phyloP scores from a whole-genome alignment of 805 yeast genomes.

The Candida boleticola region DNA sequence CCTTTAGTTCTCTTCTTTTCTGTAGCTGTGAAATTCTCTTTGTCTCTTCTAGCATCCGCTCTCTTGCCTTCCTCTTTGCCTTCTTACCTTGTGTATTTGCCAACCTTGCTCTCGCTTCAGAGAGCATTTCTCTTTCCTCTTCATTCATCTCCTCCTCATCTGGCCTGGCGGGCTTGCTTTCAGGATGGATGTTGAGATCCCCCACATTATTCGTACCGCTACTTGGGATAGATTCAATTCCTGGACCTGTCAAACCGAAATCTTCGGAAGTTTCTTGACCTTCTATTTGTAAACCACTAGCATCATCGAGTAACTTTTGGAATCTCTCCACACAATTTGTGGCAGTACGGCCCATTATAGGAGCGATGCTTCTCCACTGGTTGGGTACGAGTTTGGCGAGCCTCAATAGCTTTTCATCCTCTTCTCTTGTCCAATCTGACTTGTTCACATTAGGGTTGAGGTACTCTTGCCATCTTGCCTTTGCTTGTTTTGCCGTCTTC shows the following conservation, averaged over 20 bases:
- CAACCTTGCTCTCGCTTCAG: constrained; percentile 91
- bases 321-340: constrained; percentile 84
- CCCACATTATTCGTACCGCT: constrained; percentile 43
- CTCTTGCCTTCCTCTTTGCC: constrained; percentile 87
- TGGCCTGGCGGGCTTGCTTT: constrained; percentile 76
- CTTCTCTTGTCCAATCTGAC: constrained; percentile 67
- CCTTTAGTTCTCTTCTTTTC: constrained; percentile 75
- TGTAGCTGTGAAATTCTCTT: constrained; percentile 73
- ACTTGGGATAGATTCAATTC: constrained; percentile 49
- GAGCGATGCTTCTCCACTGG: constrained; percentile 93
- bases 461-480: constrained; percentile 90
- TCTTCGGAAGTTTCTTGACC: constrained; percentile 20
- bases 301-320: constrained; percentile 63
- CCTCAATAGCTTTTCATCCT: constrained; percentile 69
- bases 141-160: constrained; percentile 79
- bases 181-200: constrained; percentile 68
- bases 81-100: constrained; percentile 94
- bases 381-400: constrained; percentile 76
- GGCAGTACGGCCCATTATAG: constrained; percentile 78
- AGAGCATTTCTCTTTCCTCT: constrained; percentile 86
- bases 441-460: constrained; percentile 70
- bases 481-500: constrained; percentile 89
- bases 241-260: constrained; percentile 48
- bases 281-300: constrained; percentile 20
- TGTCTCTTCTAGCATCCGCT: constrained; percentile 76